Percentiles rank a stretch among this genome's conserved stretches.
These are phyloP conservation scores for Penicillium ucsense DNA, from an alignment of 495 filamentous ascomycete species.

Conservation along the genomic window DNA sequence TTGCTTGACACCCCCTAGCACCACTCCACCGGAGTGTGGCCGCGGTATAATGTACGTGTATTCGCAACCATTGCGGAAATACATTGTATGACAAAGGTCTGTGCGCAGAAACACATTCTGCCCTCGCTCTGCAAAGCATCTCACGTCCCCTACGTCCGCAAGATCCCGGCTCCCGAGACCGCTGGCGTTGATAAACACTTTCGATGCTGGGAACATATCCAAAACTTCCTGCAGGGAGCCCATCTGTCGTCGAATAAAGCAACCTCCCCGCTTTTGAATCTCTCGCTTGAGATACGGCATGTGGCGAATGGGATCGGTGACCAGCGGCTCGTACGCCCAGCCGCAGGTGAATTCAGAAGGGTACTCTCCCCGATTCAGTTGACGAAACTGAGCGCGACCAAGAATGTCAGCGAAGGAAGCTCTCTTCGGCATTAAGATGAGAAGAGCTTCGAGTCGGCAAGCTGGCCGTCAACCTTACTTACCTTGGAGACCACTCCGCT, in stretches of 20 bases:
- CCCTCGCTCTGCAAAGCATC: constrained; percentile 33
- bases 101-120: constrained; percentile 35
- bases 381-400: constrained; percentile 22
- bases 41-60: constrained; percentile 45
- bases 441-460: too few species aligned
- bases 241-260: constrained; percentile 30
- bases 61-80: constrained; percentile 36
- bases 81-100: constrained; percentile 22
- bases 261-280: constrained; percentile 24
- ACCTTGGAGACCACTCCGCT: constrained; percentile 31
- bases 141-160: constrained; percentile 28
- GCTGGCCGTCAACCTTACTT: too few species aligned
- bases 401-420: too few species aligned
- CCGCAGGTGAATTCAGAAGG: constrained; percentile 27
- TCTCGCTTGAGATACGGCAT: constrained; percentile 30
- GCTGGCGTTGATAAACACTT: constrained; percentile 36
- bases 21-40: constrained; percentile 30
- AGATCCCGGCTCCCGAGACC: constrained; percentile 29
- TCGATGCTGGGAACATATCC: constrained; percentile 28
- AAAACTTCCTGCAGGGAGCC: constrained; percentile 30
- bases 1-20: constrained; percentile 40
- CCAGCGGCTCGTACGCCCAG: constrained; percentile 33
- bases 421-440: too few species aligned
- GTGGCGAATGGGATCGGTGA: constrained; percentile 33
- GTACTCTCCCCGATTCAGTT: constrained; percentile 24